Conservation (phyloP, 179 eudicot genomes). For the Camellia oleifera region DNA sequence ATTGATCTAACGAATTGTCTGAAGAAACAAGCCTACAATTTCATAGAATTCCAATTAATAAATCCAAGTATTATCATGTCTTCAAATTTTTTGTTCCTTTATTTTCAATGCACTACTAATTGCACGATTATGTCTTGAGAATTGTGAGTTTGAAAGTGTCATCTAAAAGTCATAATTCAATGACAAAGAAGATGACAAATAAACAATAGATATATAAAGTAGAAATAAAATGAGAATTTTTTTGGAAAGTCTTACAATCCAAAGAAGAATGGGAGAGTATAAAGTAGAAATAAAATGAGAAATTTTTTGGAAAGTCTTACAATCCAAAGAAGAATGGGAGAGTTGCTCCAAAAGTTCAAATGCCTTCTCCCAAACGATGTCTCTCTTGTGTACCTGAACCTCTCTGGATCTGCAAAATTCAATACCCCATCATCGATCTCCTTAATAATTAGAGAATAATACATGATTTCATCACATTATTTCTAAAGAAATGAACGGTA, state of each 20-base stretch:
- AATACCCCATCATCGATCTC: neutral
- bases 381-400: slow-evolving; percentile 53
- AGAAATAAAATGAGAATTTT: neutral
- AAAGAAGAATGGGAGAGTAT: slow-evolving; percentile 35
- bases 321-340: slow-evolving; percentile 46
- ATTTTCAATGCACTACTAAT: neutral
- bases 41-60: too few species aligned
- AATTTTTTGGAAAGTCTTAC: slow-evolving; percentile 25
- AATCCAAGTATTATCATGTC: too few species aligned
- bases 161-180: neutral
- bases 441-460: too few species aligned
- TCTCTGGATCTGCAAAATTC: slow-evolving; percentile 46
- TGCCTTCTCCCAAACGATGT: slow-evolving; percentile 62
- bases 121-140: too few species aligned
- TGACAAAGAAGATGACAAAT: neutral
- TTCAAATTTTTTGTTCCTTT: neutral
- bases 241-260: slow-evolving; percentile 38
- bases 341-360: slow-evolving; percentile 47
- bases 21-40: slow-evolving; percentile 53
- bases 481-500: too few species aligned
- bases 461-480: too few species aligned
- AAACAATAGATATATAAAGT: neutral
- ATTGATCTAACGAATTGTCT: slow-evolving; percentile 52
- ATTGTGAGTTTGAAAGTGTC: neutral
- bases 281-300: neutral